Evolutionary conservation across 345 rosid genomes (phyloP).

Genomic region (Geranium rotundifolium): DNA sequence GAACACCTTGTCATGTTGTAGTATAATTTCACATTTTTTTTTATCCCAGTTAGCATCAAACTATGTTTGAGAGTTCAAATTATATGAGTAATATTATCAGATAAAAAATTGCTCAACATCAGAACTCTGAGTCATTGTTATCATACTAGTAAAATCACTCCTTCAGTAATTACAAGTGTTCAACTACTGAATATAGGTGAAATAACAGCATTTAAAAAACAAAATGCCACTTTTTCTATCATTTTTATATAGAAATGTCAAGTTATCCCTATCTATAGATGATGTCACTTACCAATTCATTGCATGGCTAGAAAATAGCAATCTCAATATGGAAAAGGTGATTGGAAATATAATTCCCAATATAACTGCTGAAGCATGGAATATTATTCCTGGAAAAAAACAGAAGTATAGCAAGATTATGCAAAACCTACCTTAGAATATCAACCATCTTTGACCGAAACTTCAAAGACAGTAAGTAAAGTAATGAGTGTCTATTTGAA

Average conservation of each 20-base stretch:
- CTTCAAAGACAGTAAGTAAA: background rate
- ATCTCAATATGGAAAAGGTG: slow-evolving; percentile 57
- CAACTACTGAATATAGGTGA: background rate
- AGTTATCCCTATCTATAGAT: slow-evolving; percentile 2
- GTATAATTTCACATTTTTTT: background rate
- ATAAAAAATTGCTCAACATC: background rate
- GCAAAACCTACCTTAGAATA: slow-evolving; percentile 3
- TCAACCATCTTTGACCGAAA: background rate
- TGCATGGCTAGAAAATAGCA: slow-evolving; percentile 51
- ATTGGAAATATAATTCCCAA: slow-evolving; percentile 65
- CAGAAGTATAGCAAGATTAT: slow-evolving; percentile 8
- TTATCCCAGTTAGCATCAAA: background rate
- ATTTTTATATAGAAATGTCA: background rate
- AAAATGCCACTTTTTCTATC: background rate
- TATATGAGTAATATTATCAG: background rate
- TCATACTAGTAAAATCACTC: background rate
- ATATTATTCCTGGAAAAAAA: slow-evolving; percentile 48
- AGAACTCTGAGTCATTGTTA: background rate
- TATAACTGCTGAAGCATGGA: slow-evolving; percentile 53
- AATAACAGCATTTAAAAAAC: background rate
- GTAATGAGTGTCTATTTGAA: background rate
- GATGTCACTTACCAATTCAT: slow-evolving; percentile 69
- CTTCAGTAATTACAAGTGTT: background rate
- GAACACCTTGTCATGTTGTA: background rate
- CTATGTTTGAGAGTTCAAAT: background rate